Percentiles rank a stretch among this genome's conserved stretches.
Evolutionary conservation across 2,329 filamentous ascomycete species (phyloP).

Genomic region (Aspergillus arachidicola): DNA sequence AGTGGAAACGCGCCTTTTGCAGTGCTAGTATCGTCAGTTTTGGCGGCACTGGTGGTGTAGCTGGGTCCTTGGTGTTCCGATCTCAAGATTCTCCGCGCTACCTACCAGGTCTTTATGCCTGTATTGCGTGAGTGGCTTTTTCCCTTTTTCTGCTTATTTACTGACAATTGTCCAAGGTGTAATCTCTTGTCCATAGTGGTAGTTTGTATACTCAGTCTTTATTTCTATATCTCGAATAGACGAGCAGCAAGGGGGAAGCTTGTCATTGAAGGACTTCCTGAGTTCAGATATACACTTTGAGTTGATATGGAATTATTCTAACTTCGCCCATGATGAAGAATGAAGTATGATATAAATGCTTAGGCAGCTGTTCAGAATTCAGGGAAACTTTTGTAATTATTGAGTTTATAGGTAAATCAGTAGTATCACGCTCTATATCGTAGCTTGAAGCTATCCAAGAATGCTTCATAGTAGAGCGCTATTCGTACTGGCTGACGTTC

Average conservation of each 20-base stretch:
- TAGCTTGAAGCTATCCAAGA: too few species aligned
- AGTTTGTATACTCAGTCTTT: background rate
- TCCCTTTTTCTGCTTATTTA: too few species aligned
- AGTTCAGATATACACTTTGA: background rate
- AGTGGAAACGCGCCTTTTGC: conserved; percentile 84
- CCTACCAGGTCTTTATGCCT: conserved; percentile 10
- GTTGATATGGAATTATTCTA: background rate
- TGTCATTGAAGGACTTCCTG: background rate
- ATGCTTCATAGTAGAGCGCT: accelerated
- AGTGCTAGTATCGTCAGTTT: conserved; percentile 75
- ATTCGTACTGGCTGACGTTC: too few species aligned
- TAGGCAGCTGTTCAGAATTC: background rate
- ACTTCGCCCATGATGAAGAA: background rate
- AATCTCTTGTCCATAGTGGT: background rate
- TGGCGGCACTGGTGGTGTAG: conserved; percentile 78
- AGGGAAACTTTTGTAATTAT: accelerated
- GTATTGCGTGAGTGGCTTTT: background rate
- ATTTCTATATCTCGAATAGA: background rate
- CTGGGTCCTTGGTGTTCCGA: conserved; percentile 72
- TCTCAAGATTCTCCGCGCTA: conserved; percentile 31
- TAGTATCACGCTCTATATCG: too few species aligned
- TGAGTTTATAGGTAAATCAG: accelerated
- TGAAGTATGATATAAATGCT: background rate
- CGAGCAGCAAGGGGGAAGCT: background rate
- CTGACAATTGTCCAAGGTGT: background rate